phyloP scores from a whole-genome alignment of 106 monocot species.

The Chionographis japonica region DNA sequence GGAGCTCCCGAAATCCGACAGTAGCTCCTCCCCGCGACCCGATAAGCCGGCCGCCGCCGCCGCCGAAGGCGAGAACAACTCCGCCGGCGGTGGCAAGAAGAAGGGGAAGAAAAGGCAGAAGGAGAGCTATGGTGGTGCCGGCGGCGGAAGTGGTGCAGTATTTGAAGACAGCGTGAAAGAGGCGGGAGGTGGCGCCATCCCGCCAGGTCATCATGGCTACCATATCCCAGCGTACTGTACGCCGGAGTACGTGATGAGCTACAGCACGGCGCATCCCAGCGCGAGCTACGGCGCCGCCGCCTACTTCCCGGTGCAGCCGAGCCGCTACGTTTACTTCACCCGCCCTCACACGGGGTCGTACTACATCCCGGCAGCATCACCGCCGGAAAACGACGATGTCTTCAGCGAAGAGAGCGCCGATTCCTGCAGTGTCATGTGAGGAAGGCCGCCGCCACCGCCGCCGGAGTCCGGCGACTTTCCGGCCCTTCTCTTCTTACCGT shows the following conservation, averaged over 20 bases:
- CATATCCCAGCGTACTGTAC: background rate
- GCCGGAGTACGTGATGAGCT: conserved; percentile 45
- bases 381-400: conserved; percentile 16
- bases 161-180: background rate
- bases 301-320: conserved; percentile 13
- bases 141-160: background rate
- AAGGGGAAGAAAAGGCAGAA: conserved; percentile 6
- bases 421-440: conserved; percentile 59
- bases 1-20: no score
- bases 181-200: background rate
- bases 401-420: conserved; percentile 66
- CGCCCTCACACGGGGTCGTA: background rate
- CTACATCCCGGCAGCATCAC: conserved; percentile 14
- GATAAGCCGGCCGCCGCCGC: background rate
- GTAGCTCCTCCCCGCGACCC: no score
- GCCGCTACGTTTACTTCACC: conserved; percentile 8
- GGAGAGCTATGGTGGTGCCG: background rate
- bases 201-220: background rate
- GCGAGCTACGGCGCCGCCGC: conserved; percentile 22
- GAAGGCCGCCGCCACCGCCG: background rate
- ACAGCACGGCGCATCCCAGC: conserved; percentile 42
- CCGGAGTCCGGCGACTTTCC: no score
- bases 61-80: background rate
- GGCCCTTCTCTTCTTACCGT: no score
- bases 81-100: conserved; percentile 6